A percentile compares a stretch with the other conserved stretches of the same genome.
phyloP scores from a whole-genome alignment of 73 alveolate genomes.

The Blepharisma stoltei region DNA sequence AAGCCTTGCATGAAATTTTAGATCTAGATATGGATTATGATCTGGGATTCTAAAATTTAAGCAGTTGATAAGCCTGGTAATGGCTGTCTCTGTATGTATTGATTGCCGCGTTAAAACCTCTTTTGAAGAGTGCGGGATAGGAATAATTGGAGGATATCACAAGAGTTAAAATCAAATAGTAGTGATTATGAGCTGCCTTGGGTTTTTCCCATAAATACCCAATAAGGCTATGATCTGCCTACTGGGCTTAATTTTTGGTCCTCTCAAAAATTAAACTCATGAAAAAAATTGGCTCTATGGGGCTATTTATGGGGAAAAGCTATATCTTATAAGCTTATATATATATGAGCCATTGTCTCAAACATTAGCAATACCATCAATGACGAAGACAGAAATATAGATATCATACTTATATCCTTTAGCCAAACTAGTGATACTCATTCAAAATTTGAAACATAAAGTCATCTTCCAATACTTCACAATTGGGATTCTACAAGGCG shows the following conservation, averaged over 20 bases:
- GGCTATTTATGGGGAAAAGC: no score
- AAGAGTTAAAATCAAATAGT: neutral
- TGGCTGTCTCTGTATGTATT: neutral
- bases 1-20: neutral
- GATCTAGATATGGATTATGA: neutral
- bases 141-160: conserved; percentile 4
- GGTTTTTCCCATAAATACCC: no score
- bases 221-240: no score
- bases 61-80: neutral
- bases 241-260: no score
- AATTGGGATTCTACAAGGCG: neutral
- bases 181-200: neutral
- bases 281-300: no score
- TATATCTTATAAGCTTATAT: neutral
- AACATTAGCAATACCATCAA: neutral
- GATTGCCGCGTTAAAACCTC: neutral
- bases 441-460: neutral
- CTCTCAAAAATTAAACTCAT: no score
- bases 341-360: neutral
- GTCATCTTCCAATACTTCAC: neutral
- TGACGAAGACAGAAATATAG: neutral
- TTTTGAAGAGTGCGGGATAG: conserved; percentile 5
- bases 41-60: neutral
- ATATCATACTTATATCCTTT: neutral
- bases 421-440: conserved; percentile 1